These are phyloP conservation scores for Russula ochroleuca DNA, from an alignment of 768 basidiomycete genomes.

Conservation along the genomic window DNA sequence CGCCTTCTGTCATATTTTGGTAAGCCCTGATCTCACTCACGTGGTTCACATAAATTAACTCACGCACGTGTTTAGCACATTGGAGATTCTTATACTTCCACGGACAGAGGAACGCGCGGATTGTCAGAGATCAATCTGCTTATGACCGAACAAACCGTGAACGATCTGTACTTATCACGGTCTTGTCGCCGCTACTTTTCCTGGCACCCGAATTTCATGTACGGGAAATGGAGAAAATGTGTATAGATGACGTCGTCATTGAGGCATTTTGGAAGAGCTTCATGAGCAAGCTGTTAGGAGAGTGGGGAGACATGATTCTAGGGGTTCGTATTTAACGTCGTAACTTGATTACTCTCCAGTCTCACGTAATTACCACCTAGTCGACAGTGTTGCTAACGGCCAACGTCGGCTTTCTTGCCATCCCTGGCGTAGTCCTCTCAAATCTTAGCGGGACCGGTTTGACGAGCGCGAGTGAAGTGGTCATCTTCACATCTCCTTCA, in stretches of 20 bases:
- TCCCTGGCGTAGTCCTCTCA: constrained; percentile 31
- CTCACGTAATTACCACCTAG: constrained; percentile 19
- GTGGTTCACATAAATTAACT: not conserved
- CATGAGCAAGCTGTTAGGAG: constrained; percentile 9
- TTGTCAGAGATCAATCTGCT: constrained; percentile 4
- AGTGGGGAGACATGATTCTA: constrained; percentile 19
- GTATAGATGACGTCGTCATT: constrained; percentile 13
- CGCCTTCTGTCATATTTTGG: constrained; percentile 19
- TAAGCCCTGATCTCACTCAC: not conserved
- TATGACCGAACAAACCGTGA: not conserved
- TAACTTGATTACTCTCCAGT: not conserved
- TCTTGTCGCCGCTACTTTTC: constrained; percentile 17
- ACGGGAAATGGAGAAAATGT: constrained; percentile 12
- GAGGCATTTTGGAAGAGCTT: constrained; percentile 14
- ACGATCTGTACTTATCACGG: constrained; percentile 14
- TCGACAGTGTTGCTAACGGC: constrained; percentile 37
- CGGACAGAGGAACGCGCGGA: constrained; percentile 14
- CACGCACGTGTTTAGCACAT: not conserved
- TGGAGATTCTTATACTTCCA: constrained; percentile 23
- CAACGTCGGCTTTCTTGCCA: constrained; percentile 38
- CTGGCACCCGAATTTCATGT: constrained; percentile 18
- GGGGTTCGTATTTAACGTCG: not conserved
- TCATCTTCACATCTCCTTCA: not conserved
- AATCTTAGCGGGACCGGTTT: not conserved
- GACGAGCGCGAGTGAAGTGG: not conserved